Conservation (phyloP, 2,329 filamentous ascomycete genomes). For the Epichloe baconii region DNA sequence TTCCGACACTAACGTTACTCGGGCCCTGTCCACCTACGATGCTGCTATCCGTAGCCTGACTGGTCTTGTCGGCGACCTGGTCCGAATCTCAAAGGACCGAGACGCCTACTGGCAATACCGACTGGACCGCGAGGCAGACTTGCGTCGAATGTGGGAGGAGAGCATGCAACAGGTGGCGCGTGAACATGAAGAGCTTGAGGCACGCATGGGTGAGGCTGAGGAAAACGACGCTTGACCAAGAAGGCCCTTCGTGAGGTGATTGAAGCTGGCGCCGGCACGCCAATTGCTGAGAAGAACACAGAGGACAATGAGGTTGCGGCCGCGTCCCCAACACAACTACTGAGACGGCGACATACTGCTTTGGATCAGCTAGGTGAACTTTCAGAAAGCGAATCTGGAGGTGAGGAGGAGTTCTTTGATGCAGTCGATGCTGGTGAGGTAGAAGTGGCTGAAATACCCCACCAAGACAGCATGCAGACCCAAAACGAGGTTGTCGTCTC, state of each 20-base stretch:
- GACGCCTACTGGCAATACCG: conserved; percentile 97
- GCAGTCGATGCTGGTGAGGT: conserved; percentile 89
- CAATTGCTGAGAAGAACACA: conserved; percentile 16
- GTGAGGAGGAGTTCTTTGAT: conserved; percentile 92
- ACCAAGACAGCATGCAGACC: conserved; percentile 25
- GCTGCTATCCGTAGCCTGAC: conserved; percentile 80
- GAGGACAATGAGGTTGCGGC: conserved; percentile 20
- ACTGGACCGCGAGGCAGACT: conserved; percentile 78
- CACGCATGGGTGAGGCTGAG: conserved; percentile 76
- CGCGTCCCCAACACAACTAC: conserved; percentile 26
- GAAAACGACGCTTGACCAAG: conserved; percentile 77
- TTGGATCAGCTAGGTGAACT: conserved; percentile 60
- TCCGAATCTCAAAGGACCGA: conserved; percentile 86
- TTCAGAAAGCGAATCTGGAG: conserved; percentile 69
- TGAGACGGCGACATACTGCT: conserved; percentile 47
- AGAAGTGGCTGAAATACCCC: conserved; percentile 58
- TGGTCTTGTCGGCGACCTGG: conserved; percentile 68
- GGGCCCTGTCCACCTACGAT: conserved; percentile 77
- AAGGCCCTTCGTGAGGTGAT: conserved; percentile 77
- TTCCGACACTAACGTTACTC: conserved; percentile 61
- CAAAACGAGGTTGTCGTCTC: conserved; percentile 29
- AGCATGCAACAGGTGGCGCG: conserved; percentile 95
- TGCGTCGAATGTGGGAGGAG: conserved; percentile 95
- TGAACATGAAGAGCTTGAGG: conserved; percentile 86
- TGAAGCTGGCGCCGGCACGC: conserved; percentile 32